Percentiles rank a stretch among this genome's conserved stretches.
phyloP scores from a whole-genome alignment of 805 yeast species.

The Torulaspora franciscae region DNA sequence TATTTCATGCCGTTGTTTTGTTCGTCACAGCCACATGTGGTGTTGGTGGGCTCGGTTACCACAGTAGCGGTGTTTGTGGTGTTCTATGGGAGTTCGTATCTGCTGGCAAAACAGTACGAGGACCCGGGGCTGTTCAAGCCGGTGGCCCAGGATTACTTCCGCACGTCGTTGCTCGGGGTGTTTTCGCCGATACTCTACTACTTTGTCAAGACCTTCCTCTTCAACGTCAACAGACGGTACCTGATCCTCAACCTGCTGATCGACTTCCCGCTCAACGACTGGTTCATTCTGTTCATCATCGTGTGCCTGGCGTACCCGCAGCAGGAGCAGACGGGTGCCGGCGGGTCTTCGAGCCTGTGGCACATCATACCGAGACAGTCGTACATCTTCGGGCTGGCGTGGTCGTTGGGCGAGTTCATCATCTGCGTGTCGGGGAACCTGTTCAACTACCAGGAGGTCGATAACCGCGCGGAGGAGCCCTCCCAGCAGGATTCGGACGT shows the following conservation, averaged over 20 bases:
- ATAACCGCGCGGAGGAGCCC: not conserved
- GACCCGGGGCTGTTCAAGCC: slow-evolving; percentile 36
- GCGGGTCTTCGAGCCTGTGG: slow-evolving; percentile 24
- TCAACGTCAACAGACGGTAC: slow-evolving; percentile 28
- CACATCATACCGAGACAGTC: slow-evolving; percentile 41
- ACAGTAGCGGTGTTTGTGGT: slow-evolving; percentile 16
- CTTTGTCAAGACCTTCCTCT: slow-evolving; percentile 29
- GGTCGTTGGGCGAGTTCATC: slow-evolving; percentile 36
- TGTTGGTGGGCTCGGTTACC: slow-evolving; percentile 13
- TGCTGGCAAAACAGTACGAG: slow-evolving; percentile 23
- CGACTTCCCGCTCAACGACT: slow-evolving; percentile 35
- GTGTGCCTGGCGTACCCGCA: slow-evolving; percentile 41
- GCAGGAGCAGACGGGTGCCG: slow-evolving; percentile 8
- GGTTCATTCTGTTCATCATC: slow-evolving; percentile 36
- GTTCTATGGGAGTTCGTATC: slow-evolving; percentile 22
- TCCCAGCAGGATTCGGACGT: slow-evolving; percentile 6
- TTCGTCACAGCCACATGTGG: slow-evolving; percentile 28
- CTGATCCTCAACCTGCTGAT: slow-evolving; percentile 31
- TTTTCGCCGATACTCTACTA: slow-evolving; percentile 36
- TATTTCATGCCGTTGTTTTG: slow-evolving; percentile 36
- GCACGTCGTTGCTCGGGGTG: slow-evolving; percentile 37
- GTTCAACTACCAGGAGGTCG: slow-evolving; percentile 25
- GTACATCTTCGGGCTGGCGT: slow-evolving; percentile 38
- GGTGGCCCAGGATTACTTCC: slow-evolving; percentile 37
- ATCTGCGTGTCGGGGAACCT: slow-evolving; percentile 26